Evolutionary conservation across 2,329 filamentous ascomycete genomes (phyloP), one percentile per base, ranked within the genome.

Genomic region (Paraconiothyrium brasiliense): DNA sequence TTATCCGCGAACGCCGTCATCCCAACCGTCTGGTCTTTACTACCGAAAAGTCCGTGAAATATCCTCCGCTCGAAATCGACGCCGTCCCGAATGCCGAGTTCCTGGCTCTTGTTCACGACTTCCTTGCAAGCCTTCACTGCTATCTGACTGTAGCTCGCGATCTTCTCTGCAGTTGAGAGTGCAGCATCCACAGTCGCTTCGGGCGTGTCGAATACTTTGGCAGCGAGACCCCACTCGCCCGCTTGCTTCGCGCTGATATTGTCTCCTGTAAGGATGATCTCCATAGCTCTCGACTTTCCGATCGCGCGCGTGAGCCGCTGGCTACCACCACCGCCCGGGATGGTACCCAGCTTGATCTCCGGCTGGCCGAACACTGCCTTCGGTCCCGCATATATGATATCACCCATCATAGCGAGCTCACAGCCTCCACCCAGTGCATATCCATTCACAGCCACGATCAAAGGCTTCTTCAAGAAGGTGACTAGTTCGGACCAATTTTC

Each of bases 71-170:
- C 95, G 81, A 89, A 98, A 82, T 99, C 95, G 1, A 99, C 91
- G 14, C 95, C 95, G 74, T 98, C 95, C 70, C 91, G 84, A 62
- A 99, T 82, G 3, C 90, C 85, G 69, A 97, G 81, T 72, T 99
- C 95, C 84, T 98, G 94, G 79, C 93, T 97, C 89, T 97, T 98
- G 79, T 98, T 97, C 59, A 99, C 94, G n/a, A 95, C 94, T 84
- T 99, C 95, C 85, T 99, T 99, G 60, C 88, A 90, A 11, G 92
- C 95, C 82, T 93, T 89, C 61, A 97, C 88, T 1, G 94, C 92
- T n/a, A 99, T 90, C 75, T 86, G 88, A 56, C 92, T 94, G 80
- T 95, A 93, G 0, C 91, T 83, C 0, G 95, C 94, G 81, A 99
- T 97, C 56, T 88, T 94, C 84, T 92, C 92, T 2, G 95, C 95